Percentiles rank a stretch among this genome's conserved stretches.
Conservation (phyloP, 441 rosid species). For the Cnidoscolus chayamansa region DNA sequence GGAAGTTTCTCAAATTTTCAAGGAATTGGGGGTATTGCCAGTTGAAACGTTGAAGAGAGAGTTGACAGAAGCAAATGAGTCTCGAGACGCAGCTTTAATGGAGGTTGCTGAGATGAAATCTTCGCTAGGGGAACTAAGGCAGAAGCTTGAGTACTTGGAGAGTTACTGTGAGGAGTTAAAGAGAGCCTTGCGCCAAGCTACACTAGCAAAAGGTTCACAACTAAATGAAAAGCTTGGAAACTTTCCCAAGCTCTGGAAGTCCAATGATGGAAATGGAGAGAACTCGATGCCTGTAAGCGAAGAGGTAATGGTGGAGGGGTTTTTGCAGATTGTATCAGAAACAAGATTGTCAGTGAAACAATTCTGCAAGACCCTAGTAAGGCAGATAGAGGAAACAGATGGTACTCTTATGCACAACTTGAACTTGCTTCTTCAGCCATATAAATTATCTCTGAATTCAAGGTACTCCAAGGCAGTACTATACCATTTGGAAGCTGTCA, state of each 20-base stretch:
- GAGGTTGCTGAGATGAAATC: conserved; percentile 79
- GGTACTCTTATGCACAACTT: conserved; percentile 47
- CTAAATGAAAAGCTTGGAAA: conserved; percentile 30
- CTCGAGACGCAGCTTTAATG: conserved; percentile 62
- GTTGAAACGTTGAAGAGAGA: conserved; percentile 67
- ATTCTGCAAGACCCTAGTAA: conserved; percentile 71
- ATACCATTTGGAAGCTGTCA: conserved; percentile 73
- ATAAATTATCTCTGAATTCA: conserved; percentile 57
- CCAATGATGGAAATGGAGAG: conserved; percentile 31
- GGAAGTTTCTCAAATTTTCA: conserved; percentile 59
- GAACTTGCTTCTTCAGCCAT: conserved; percentile 60
- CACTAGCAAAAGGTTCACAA: conserved; percentile 36
- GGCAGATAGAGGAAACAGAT: conserved; percentile 80
- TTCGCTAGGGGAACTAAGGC: conserved; percentile 62
- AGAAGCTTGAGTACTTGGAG: conserved; percentile 79
- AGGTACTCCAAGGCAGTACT: conserved; percentile 62
- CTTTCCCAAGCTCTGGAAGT: conserved; percentile 34
- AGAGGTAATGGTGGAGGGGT: conserved; percentile 84
- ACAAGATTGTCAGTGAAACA: conserved; percentile 86
- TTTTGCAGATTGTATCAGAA: conserved; percentile 89
- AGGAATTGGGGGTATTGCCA: conserved; percentile 49
- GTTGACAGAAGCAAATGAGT: conserved; percentile 65
- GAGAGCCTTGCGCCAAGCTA: conserved; percentile 68
- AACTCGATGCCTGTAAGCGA: conserved; percentile 71
- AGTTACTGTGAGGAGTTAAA: conserved; percentile 74